Percentiles rank a stretch among this genome's conserved stretches.
Evolutionary conservation across 176 grass and related monocot species (phyloP).

Genomic region (Carex scoparia): DNA sequence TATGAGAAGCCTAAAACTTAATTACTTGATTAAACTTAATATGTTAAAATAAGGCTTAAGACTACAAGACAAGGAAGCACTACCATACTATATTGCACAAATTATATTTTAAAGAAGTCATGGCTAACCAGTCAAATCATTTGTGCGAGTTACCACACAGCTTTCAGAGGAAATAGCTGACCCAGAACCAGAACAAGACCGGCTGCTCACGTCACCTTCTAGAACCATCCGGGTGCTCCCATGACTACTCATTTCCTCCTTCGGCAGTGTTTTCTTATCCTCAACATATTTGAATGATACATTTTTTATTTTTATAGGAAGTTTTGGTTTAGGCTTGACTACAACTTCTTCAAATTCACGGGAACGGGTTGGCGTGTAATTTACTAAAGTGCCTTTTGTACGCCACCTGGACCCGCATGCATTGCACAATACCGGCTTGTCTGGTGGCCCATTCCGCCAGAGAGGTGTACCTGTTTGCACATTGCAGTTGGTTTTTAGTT

Average conservation of each 20-base stretch:
- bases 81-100: not conserved
- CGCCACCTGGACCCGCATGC: constrained; percentile 58
- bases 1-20: not conserved
- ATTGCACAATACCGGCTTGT: constrained; percentile 54
- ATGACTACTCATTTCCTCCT: constrained; percentile 24
- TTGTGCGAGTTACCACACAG: constrained; percentile 32
- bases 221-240: constrained; percentile 31
- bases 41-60: not conserved
- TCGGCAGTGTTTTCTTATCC: constrained; percentile 30
- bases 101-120: not conserved
- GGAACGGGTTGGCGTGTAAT: constrained; percentile 39
- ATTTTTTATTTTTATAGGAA: constrained; percentile 21
- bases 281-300: constrained; percentile 29
- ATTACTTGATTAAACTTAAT: not conserved
- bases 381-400: constrained; percentile 46
- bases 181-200: constrained; percentile 36
- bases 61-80: not conserved
- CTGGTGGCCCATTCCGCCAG: constrained; percentile 47
- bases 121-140: constrained; percentile 33
- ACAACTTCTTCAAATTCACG: constrained; percentile 29
- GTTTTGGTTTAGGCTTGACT: constrained; percentile 31
- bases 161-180: constrained; percentile 40
- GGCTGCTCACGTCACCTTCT: constrained; percentile 33
- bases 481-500: not conserved
- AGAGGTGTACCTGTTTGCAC: constrained; percentile 45